Percentiles rank a stretch among this genome's conserved stretches.
Conservation (phyloP, 306 rosid species). For the Vigna unguiculata region DNA sequence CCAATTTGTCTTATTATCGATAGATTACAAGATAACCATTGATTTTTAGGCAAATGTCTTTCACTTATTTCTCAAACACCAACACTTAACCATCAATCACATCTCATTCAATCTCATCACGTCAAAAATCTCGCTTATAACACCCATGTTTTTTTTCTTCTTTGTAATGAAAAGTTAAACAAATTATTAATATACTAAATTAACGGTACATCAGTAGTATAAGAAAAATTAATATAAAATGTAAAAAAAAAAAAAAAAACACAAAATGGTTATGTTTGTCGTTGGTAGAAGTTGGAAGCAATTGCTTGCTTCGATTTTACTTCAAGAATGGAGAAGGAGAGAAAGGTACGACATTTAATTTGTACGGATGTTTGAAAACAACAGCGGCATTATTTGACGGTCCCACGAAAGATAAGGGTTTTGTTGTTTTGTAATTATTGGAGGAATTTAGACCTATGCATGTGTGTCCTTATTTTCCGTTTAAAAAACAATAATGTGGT, state of each 20-base stretch:
- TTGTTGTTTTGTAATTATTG: slow-evolving; percentile 52
- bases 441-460: slow-evolving; percentile 31
- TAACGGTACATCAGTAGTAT: too few relatives aligned
- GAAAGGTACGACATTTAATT: slow-evolving; percentile 36
- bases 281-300: neutral
- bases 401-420: slow-evolving; percentile 33
- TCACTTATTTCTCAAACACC: neutral
- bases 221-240: too few relatives aligned
- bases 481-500: neutral
- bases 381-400: slow-evolving; percentile 35
- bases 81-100: neutral
- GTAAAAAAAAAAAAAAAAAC: too few relatives aligned
- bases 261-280: neutral
- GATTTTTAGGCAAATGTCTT: neutral
- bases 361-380: slow-evolving; percentile 43
- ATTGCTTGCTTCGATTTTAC: slow-evolving; percentile 29
- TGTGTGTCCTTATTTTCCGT: slow-evolving; percentile 24
- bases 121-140: slow-evolving; percentile 1
- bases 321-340: slow-evolving; percentile 11
- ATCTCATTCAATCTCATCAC: neutral
- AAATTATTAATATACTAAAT: too few relatives aligned
- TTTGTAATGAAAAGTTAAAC: too few relatives aligned
- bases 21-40: neutral
- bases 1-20: neutral
- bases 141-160: neutral